These are phyloP conservation scores for Raphanus sativus DNA, from an alignment of 345 rosid genomes.

Conservation along the genomic window DNA sequence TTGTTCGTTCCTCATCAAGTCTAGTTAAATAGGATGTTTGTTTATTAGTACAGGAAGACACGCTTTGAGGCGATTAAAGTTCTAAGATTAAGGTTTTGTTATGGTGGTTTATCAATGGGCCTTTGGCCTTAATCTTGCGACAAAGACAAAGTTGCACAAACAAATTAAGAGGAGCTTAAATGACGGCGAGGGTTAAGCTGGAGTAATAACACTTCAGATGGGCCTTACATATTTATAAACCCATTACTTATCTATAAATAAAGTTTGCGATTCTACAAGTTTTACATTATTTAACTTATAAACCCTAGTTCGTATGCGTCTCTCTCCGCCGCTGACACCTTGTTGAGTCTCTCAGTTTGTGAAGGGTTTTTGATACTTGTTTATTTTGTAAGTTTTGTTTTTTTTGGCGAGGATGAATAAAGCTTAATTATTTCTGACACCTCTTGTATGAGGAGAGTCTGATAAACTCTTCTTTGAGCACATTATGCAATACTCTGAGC, in stretches of 20 bases:
- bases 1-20: background rate
- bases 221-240: background rate
- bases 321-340: conserved; percentile 12
- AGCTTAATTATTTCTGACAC: conserved; percentile 43
- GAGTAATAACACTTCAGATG: background rate
- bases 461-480: conserved; percentile 38
- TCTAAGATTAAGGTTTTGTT: background rate
- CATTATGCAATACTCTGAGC: conserved; percentile 41
- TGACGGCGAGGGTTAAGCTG: background rate
- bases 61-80: background rate
- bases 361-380: background rate
- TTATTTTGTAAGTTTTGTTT: background rate
- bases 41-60: background rate
- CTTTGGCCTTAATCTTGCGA: background rate
- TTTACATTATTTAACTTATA: background rate
- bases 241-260: conserved; percentile 8
- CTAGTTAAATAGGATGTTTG: background rate
- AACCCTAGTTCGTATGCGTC: background rate
- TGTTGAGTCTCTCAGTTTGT: background rate
- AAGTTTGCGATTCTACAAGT: rapidly evolving
- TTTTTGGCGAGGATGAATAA: conserved; percentile 29
- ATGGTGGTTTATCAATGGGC: background rate
- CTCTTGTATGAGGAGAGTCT: conserved; percentile 43
- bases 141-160: background rate
- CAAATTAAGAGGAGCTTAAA: background rate